Base-by-base conservation (phyloP, 176 grass and related monocot species). In the Bothriochloa decipiens region DNA sequence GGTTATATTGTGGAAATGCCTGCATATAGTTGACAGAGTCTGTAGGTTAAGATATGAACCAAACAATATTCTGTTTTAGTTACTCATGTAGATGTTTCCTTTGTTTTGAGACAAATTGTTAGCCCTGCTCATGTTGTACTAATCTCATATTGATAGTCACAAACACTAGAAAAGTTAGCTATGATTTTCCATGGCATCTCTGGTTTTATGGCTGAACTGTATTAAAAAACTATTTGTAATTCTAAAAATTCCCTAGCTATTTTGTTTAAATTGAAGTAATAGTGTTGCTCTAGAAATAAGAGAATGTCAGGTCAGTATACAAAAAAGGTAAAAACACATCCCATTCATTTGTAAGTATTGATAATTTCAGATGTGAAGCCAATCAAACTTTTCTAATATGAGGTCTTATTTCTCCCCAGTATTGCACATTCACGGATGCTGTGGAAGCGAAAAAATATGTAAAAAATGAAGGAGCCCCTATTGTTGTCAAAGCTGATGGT, bases 401-500 rank as follows among this genome's bases (percentile, higher is more conserved):
- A 58, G 32, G 27, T 33, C 68, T 45, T 76, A 9, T 84, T 82
- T 87, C 35, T 45, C 15, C 65, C 5, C 23, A 98, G 96, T 95
- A 95, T 80, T 70, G 2, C 49, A 98, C 93, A 78, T 98, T 98
- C 79, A 76, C 80, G 13, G 83, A 98, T 65, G 68, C 89, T 45
- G 80, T 62, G 35, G 73, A 91, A 76, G 96, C 96, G 85, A 98
- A 98, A 83, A 45, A 72, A 67, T 93, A 98, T 18, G 83, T 93
- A 8, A 83, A 71, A 75, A 58, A 87, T 61, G 87, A 98, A 90
- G 91, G 91, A 45, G 85, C 89, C 43, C 93, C 96, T 70, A 92
- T 95, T 85, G 96, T 95, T 83, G 52, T 95, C 17, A 98, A 98
- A 77, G 96, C 93, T 7, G 93, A 98, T 87, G 96, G 96, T 37